Evolutionary conservation across 1,284 basidiomycete genomes (phyloP).

Genomic region (Trichosporon sp.): DNA sequence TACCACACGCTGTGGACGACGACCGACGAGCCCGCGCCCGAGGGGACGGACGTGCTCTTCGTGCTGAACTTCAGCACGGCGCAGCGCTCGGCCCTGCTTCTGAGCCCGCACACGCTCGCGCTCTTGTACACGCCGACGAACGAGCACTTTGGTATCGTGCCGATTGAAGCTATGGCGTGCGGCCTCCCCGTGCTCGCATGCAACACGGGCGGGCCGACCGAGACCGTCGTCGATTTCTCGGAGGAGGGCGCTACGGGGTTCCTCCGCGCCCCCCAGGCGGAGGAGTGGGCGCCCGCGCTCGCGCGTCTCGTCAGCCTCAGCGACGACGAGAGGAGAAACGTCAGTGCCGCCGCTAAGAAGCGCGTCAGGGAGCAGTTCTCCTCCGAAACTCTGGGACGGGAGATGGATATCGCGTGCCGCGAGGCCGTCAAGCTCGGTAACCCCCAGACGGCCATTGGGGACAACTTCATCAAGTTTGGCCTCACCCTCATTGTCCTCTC

Average conservation of each 20-base stretch:
- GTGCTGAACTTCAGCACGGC: conserved; percentile 80
- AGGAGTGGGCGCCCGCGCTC: conserved; percentile 71
- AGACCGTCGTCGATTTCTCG: conserved; percentile 71
- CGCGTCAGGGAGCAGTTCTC: conserved; percentile 67
- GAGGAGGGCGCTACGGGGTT: conserved; percentile 64
- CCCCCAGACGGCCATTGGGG: conserved; percentile 42
- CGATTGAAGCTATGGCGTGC: conserved; percentile 91
- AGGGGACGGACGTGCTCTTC: conserved; percentile 70
- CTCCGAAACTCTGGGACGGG: conserved; percentile 67
- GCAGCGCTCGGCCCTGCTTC: conserved; percentile 77
- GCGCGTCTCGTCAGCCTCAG: conserved; percentile 64
- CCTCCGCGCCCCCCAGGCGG: conserved; percentile 65
- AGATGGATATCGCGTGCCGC: conserved; percentile 66
- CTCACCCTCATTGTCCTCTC: conserved; percentile 26
- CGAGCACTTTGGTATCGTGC: conserved; percentile 97
- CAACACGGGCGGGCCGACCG: conserved; percentile 86
- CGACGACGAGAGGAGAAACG: conserved; percentile 58
- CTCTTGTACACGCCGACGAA: conserved; percentile 92
- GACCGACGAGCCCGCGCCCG: conserved; percentile 55
- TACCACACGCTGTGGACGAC: conserved; percentile 59
- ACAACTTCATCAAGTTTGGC: conserved; percentile 40
- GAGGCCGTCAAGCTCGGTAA: conserved; percentile 57
- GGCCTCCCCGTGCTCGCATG: conserved; percentile 87
- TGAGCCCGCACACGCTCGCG: conserved; percentile 65
- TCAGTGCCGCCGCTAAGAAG: conserved; percentile 64